Evolutionary conservation across 345 rosid species (phyloP), one percentile per base, ranked within the genome.

Genomic region (Hypericum perforatum): DNA sequence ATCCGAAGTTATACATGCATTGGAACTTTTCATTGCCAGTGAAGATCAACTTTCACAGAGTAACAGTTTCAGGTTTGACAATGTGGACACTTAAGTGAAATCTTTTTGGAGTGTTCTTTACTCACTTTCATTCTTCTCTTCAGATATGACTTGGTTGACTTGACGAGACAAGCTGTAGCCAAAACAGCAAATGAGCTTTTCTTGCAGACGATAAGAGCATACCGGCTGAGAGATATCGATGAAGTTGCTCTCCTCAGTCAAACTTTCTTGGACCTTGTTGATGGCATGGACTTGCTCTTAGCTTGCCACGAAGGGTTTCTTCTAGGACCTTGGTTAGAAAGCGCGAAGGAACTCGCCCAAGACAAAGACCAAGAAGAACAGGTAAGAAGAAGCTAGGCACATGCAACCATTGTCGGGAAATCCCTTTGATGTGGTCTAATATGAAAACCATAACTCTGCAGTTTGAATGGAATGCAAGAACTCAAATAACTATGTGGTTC

Each of bases 391-490:
- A n/a, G n/a, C n/a, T n/a, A n/a, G n/a, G n/a, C n/a, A n/a, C n/a
- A n/a, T n/a, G n/a, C n/a, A n/a, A n/a, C n/a, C n/a, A n/a, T n/a
- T n/a, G n/a, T n/a, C n/a, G n/a, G n/a, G n/a, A n/a, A n/a, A n/a
- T n/a, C n/a, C n/a, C n/a, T n/a, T n/a, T n/a, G n/a, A n/a, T n/a
- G n/a, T n/a, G n/a, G n/a, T n/a, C n/a, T n/a, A 45, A 13, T 11
- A n/a, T 7, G 7, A 14, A 44, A 5, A 41, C 15, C 54, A 10
- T 12, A 32, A 47, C 37, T 58, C 8, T 69, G 51, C 82, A 78
- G 86, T 80, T 65, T 48, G 84, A 83, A 67, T 83, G 91, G 91
- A 83, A 83, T 61, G 86, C 86, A 32, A 78, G 84, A 63, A 80
- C 86, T 39, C 91, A 78, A 58, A 73, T 83, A 76, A 80, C 91